Evolutionary conservation across 1,139 yeast species (phyloP), one percentile per base, ranked within the genome.

Genomic region (Suhomyces anneliseae): DNA sequence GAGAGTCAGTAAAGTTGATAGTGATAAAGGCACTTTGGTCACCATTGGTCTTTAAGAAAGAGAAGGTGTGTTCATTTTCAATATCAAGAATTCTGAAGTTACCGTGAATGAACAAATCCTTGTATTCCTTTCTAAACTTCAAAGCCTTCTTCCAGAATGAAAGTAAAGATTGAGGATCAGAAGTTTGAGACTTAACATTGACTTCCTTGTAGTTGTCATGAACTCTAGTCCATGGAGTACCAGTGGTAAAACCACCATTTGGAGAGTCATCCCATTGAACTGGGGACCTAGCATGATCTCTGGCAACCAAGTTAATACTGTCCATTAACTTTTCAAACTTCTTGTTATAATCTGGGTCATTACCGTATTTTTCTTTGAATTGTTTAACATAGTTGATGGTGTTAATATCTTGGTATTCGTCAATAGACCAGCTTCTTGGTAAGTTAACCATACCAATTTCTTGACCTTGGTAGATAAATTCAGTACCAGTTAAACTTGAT

Each of bases 381-480:
- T 53, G 49, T 37, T 52, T 51, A 51, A 47, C 53, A 49, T 59
- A 59, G 52, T 59, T 60, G 48, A 59, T 48, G 41, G 64, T 53
- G 46, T 57, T 57, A 46, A 61, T 57, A 44, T 61, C 65, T 46
- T 53, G 49, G 48, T 61, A 61, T 42, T 59, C 62, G 19, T 47
- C 50, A 37, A 59, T 51, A 8, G 51, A 48, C 64, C 64, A 61
- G 24, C 44, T 45, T 36, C 51, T 42, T 24, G 65, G 61, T 10
- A 61, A 49, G 43, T 61, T 61, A 38, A 53, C 52, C 63, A 61
- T 60, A 36, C 64, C 65, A 40, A 61, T 52, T 43, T 61, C 65
- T 46, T 61, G 65, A 24, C 65, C 65, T 48, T 61, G 65, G 51
- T 61, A 61, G 33, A 61, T 54, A 52, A 57, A 61, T 38, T 55